Evolutionary conservation across 1,139 yeast genomes (phyloP), one percentile per base, ranked within the genome.

Genomic region (Sugiyamaella japonica): DNA sequence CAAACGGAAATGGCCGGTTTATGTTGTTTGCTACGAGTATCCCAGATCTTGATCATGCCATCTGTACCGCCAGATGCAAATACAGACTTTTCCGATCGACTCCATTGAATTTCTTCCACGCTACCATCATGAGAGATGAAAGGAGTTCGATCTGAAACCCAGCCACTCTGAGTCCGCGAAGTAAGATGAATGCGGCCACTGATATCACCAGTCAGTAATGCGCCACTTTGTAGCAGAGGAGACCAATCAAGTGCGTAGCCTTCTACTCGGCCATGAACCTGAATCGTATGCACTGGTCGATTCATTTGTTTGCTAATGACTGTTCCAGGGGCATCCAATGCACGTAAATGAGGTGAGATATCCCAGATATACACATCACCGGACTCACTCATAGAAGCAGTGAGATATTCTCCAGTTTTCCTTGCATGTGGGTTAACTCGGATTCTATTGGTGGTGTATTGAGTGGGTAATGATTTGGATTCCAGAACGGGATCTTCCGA

Each of bases 181-280:
- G 98, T 90, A 55, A 86, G 76, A 70, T 81, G 87, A 41, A 90
- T 80, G 67, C 95, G 79, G 52, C 98, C 98, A 34, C 86, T 76
- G 62, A 89, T 77, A 69, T 93, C 99, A 65, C 99, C 99, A 1
- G 96, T 81, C 58, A 93, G 76, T 58, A 93, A 75, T 2, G 93
- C 82, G 25, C 98, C 98, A 7, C 90, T 83, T 59, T 79, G 80
- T 59, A 85, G 80, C 60, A 86, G 74, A 34, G 97, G 96, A 2
- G 97, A 89, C 99, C 99, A 93, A 72, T 91, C 99, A 52, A 95
- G 72, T 17, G 97, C 99, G 67, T 90, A 93, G 29, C 99, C 99
- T 75, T 93, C 99, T 16, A 89, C 96, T 64, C 86, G 85, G n/a
- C 97, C 97, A 69, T 93, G 99, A 60, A 76, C 80, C 66, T 82